Base-by-base conservation (phyloP, 2,329 filamentous ascomycete genomes). In the Colletotrichum salicis region DNA sequence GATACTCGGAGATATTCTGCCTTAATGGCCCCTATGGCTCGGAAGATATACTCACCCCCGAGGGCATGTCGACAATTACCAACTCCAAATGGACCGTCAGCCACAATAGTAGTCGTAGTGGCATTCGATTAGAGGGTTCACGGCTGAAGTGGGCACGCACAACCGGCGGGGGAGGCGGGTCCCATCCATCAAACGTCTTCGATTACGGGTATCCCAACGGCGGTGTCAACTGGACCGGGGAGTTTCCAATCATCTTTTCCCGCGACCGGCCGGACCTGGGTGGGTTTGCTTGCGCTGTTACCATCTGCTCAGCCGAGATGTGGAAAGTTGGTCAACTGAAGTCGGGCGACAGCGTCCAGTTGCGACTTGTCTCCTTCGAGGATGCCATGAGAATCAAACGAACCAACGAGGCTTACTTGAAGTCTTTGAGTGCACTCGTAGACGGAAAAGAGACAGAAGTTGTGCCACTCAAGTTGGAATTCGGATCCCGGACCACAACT, bases 161-260 rank as follows among this genome's bases (percentile, higher is more conserved):
- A 37, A 86, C 89, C 73, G 90, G 90, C 12, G 90, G 90, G 0
- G 89, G 91, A 72, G 90, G 89, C 8, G 90, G 90, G 12, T 84
- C 87, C 1, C 90, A 92, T 77, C 90, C 90, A 0, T 86, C 83
- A 41, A 90, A 91, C 72, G 75, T 88, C 19, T 84, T 89, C 27
- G 87, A 89, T 72, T 90, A 91, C 74, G 89, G 89, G 2, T 92
- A 91, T 76, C 86, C 87, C 0, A 63, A 73, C 5, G 77, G 79
- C 0, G 78, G 80, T 0, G 64, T 82, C 10, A 81, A 79, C 73
- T 83, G 76, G 66, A 82, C 80, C 4, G 81, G 81, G 0, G 80
- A 83, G 24, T 76, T 75, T 2, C 74, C 80, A 1, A 76, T 81
- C 5, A 78, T 83, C n/a, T 78, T 82, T n/a, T 73, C 79, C 0